These are phyloP conservation scores for Monosporascus sp. DNA, from an alignment of 2,329 filamentous ascomycete species.

Conservation along the genomic window DNA sequence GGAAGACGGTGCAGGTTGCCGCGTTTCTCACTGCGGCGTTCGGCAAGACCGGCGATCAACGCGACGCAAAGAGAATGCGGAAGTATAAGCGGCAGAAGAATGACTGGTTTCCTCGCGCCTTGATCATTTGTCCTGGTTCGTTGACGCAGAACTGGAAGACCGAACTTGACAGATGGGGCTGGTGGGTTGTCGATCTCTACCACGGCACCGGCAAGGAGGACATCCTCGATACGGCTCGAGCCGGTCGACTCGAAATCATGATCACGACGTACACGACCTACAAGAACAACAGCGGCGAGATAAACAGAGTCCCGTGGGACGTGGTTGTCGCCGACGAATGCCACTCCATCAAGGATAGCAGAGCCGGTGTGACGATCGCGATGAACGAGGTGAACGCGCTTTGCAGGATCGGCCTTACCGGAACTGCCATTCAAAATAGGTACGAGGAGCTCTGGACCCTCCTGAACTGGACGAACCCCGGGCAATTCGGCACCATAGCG, in stretches of 20 bases:
- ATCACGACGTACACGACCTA: constrained; percentile 95
- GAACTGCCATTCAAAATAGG: constrained; percentile 95
- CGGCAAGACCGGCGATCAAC: constrained; percentile 85
- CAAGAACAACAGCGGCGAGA: constrained; percentile 62
- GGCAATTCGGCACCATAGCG: constrained; percentile 54
- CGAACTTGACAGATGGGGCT: constrained; percentile 86
- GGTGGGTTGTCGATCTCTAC: constrained; percentile 84
- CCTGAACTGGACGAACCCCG: constrained; percentile 93
- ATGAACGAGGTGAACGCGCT: constrained; percentile 90
- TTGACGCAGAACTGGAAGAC: constrained; percentile 88
- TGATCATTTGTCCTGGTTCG: constrained; percentile 85
- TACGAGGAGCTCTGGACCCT: constrained; percentile 97
- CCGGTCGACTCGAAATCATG: constrained; percentile 80
- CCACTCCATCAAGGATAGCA: constrained; percentile 77
- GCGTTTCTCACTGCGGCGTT: constrained; percentile 88
- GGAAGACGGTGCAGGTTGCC: constrained; percentile 94
- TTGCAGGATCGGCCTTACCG: constrained; percentile 87
- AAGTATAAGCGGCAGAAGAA: constrained; percentile 64
- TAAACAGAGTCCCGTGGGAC: constrained; percentile 90
- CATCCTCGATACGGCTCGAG: constrained; percentile 64
- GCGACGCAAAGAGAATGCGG: constrained; percentile 81
- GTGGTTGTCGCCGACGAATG: constrained; percentile 93
- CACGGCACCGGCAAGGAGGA: constrained; percentile 68
- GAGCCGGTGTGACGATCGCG: constrained; percentile 71
- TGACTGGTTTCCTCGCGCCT: constrained; percentile 74